Conservation (phyloP, 805 yeast genomes). For the Dipodascus albidus region DNA sequence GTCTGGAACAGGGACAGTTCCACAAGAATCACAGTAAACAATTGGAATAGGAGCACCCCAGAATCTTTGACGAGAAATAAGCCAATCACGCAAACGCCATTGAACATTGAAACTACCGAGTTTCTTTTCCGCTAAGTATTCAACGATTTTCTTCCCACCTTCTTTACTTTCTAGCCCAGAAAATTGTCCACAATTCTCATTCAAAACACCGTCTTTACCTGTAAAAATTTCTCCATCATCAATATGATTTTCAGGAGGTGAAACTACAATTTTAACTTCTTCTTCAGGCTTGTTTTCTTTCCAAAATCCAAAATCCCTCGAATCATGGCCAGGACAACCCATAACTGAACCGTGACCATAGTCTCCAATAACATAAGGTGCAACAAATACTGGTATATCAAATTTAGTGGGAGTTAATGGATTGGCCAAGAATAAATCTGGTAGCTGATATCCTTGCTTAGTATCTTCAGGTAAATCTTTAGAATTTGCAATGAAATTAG, state of each 20-base stretch:
- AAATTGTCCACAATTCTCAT: constrained; percentile 35
- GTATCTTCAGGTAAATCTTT: constrained; percentile 34
- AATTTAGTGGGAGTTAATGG: constrained; percentile 39
- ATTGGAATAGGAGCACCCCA: constrained; percentile 99
- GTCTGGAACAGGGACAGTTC: constrained; percentile 88
- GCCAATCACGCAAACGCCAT: constrained; percentile 80
- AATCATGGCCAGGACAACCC: constrained; percentile 97
- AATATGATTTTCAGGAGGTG: constrained; percentile 23
- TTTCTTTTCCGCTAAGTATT: constrained; percentile 27
- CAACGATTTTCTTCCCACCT: constrained; percentile 40
- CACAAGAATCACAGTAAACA: constrained; percentile 76
- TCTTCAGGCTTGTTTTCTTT: constrained; percentile 38
- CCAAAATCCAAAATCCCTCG: constrained; percentile 80
- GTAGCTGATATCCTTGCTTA: constrained; percentile 48
- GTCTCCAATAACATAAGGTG: constrained; percentile 76
- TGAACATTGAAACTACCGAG: constrained; percentile 41
- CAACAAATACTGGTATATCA: constrained; percentile 66
- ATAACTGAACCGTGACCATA: constrained; percentile 93
- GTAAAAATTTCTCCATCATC: constrained; percentile 23
- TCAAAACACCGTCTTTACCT: constrained; percentile 36
- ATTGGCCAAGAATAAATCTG: constrained; percentile 32
- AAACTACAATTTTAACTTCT: constrained; percentile 35
- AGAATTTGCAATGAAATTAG: constrained; percentile 32
- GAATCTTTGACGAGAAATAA: constrained; percentile 85
- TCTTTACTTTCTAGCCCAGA: constrained; percentile 37